These are phyloP conservation scores for Aspergillus novoparasiticus DNA, from an alignment of 2,329 filamentous ascomycete genomes.

Conservation along the genomic window DNA sequence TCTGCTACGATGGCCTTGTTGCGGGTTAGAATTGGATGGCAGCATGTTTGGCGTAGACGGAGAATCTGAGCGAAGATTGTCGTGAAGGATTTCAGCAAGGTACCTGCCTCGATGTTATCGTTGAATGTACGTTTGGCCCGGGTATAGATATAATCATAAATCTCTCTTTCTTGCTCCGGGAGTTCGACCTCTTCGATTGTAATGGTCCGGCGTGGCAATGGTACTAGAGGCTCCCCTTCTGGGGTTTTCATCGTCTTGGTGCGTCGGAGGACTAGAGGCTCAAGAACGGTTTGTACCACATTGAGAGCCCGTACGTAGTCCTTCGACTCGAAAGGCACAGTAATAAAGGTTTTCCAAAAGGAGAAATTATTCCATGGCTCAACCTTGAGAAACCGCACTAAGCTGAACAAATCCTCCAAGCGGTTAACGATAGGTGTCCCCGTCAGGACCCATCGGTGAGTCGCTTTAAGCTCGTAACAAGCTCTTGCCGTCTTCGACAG, in stretches of 20 bases:
- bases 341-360: constrained; percentile 99
- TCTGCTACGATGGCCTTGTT: constrained; percentile 84
- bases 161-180: constrained; percentile 79
- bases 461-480: constrained; percentile 84
- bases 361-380: constrained; percentile 99
- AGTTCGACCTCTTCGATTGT: constrained; percentile 88
- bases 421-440: constrained; percentile 97
- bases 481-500: constrained; percentile 93
- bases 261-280: constrained; percentile 89
- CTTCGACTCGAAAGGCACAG: constrained; percentile 92
- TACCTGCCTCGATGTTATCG: constrained; percentile 86
- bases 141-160: constrained; percentile 88
- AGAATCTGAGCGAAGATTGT: constrained; percentile 97
- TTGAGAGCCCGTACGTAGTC: constrained; percentile 92
- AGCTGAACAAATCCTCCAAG: constrained; percentile 88
- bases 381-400: constrained; percentile 89
- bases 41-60: constrained; percentile 88
- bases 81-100: constrained; percentile 91
- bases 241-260: constrained; percentile 99
- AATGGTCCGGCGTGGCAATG: constrained; percentile 76
- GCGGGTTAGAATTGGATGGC: constrained; percentile 85
- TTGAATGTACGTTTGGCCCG: constrained; percentile 82
- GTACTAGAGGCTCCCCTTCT: constrained; percentile 76
- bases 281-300: constrained; percentile 94
- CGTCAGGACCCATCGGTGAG: constrained; percentile 89